A percentile compares a stretch with the other conserved stretches of the same genome.
These are phyloP conservation scores for Phytopythium kandeliae DNA, from an alignment of 352 stramenopile species.

Conservation along the genomic window DNA sequence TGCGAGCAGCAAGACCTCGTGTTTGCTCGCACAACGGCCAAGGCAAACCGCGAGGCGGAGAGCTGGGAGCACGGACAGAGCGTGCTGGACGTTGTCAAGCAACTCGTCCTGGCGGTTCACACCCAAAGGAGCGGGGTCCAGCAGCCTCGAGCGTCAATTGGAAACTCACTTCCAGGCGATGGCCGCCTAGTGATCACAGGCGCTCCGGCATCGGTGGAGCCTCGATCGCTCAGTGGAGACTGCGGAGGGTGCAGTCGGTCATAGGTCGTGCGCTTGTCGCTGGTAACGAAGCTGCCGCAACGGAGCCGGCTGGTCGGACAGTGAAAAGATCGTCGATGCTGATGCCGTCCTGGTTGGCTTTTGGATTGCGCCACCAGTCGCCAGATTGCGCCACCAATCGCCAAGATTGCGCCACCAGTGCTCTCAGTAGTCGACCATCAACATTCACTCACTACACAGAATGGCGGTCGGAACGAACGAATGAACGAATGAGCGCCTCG, in stretches of 20 bases:
- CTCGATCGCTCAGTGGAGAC: neutral
- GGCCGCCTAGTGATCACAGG: neutral
- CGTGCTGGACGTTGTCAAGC: constrained; percentile 44
- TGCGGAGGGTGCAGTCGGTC: neutral
- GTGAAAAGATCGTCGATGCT: too few species aligned
- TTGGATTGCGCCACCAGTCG: too few species aligned
- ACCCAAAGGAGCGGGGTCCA: neutral
- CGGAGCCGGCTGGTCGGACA: too few species aligned
- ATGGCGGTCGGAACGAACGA: too few species aligned
- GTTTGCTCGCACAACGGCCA: constrained; percentile 57
- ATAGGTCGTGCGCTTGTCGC: neutral
- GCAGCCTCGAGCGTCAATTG: neutral
- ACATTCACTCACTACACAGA: too few species aligned
- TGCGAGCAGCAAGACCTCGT: constrained; percentile 52
- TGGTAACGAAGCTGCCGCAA: neutral
- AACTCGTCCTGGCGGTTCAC: constrained; percentile 62
- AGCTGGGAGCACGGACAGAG: constrained; percentile 51
- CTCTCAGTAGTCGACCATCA: too few species aligned
- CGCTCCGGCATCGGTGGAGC: neutral
- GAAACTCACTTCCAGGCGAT: neutral
- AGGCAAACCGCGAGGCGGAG: constrained; percentile 46
- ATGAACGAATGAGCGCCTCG: too few species aligned
- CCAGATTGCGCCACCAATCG: too few species aligned
- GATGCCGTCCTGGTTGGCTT: too few species aligned
- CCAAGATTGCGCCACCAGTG: too few species aligned